These are phyloP conservation scores for Tubosaeta sp. DNA, from an alignment of 768 basidiomycete species.

Conservation along the genomic window DNA sequence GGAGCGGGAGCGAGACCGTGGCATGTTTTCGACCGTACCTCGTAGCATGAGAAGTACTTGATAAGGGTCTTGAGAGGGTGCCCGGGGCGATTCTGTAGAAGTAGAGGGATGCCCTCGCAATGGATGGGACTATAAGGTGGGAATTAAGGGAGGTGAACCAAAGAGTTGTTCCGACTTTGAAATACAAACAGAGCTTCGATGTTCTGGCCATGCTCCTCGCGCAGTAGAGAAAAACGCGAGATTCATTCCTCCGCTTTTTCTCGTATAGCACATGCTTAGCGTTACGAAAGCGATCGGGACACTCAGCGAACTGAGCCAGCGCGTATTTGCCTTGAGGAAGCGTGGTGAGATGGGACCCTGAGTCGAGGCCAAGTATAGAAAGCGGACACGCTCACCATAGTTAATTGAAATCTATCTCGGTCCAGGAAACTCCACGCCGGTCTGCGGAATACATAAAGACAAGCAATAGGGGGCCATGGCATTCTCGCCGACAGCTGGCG, in stretches of 20 bases:
- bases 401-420: constrained; percentile 34
- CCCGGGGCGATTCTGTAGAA: constrained; percentile 22
- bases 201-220: constrained; percentile 34
- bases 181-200: constrained; percentile 32
- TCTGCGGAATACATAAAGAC: constrained; percentile 36
- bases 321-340: constrained; percentile 35
- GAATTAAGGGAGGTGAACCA: constrained; percentile 26
- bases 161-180: constrained; percentile 30
- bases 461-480: constrained; percentile 30
- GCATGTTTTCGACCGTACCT: constrained; percentile 29
- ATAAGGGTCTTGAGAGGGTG: constrained; percentile 20
- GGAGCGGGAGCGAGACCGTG: constrained; percentile 23
- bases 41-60: constrained; percentile 27
- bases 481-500: constrained; percentile 18
- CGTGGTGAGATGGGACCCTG: constrained; percentile 31
- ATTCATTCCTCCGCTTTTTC: constrained; percentile 34
- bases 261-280: constrained; percentile 27
- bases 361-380: constrained; percentile 18
- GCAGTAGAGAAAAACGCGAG: constrained; percentile 32
- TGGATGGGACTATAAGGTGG: constrained; percentile 27
- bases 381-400: constrained; percentile 20
- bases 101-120: constrained; percentile 13
- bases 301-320: constrained; percentile 36
- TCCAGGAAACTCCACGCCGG: constrained; percentile 30
- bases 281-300: constrained; percentile 33